Conservation (phyloP, 768 basidiomycete genomes). For the Fibroporia radiculosa region DNA sequence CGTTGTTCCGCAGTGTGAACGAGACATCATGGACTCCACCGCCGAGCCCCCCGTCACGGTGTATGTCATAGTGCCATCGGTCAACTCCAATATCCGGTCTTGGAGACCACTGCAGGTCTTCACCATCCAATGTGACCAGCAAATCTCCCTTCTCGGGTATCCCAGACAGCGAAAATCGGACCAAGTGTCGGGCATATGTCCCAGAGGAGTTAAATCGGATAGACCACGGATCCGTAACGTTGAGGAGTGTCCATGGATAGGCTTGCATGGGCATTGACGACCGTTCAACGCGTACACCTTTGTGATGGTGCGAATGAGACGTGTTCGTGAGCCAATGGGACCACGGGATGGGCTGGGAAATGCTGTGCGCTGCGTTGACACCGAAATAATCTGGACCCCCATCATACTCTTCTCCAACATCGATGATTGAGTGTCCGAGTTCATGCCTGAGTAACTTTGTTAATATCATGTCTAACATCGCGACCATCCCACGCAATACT, state of each 20-base stretch:
- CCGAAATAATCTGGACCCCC: conserved; percentile 72
- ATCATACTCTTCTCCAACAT: conserved; percentile 80
- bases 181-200: conserved; percentile 46
- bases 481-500: background rate
- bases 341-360: conserved; percentile 48
- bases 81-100: conserved; percentile 52
- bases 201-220: conserved; percentile 58
- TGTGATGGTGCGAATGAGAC: conserved; percentile 3
- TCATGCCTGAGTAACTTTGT: conserved; percentile 38
- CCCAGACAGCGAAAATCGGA: conserved; percentile 71
- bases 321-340: conserved; percentile 53
- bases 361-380: conserved; percentile 47
- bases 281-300: conserved; percentile 45
- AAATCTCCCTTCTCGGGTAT: conserved; percentile 48
- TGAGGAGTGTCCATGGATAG: conserved; percentile 72
- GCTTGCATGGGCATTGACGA: conserved; percentile 68
- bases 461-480: background rate
- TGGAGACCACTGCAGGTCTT: conserved; percentile 52
- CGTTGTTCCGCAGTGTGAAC: conserved; percentile 46
- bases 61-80: conserved; percentile 70
- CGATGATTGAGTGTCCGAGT: conserved; percentile 72
- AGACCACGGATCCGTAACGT: conserved; percentile 52
- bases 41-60: conserved; percentile 30
- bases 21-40: conserved; percentile 49
- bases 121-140: conserved; percentile 51